Evolutionary conservation across 2,329 filamentous ascomycete species (phyloP).

Genomic region (Fusarium mexicanum): DNA sequence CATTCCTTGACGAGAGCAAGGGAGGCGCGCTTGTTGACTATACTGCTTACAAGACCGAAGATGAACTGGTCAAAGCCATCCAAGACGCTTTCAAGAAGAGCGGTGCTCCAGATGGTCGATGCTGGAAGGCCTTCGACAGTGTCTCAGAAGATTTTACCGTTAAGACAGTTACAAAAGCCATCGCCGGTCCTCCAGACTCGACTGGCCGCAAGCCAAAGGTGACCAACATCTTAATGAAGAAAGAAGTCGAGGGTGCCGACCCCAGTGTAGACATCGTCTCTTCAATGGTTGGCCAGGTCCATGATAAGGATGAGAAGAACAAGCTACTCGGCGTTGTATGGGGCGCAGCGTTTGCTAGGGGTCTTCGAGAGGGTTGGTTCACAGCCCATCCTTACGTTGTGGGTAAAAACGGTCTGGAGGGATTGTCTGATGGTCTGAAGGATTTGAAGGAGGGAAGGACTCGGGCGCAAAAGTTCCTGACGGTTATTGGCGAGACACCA

Average conservation of each 20-base stretch:
- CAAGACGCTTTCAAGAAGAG: neutral
- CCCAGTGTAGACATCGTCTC: neutral
- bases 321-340: neutral
- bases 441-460: neutral
- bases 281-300: neutral
- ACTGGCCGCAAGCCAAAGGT: neutral
- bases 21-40: slow-evolving; percentile 27
- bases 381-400: slow-evolving; percentile 12
- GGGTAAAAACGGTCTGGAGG: neutral
- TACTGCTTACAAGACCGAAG: neutral
- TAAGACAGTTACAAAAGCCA: neutral
- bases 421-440: neutral
- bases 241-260: neutral
- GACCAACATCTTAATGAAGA: slow-evolving; percentile 5
- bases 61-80: neutral
- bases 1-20: slow-evolving; percentile 12
- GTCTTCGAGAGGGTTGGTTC: slow-evolving; percentile 29
- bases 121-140: slow-evolving; percentile 3
- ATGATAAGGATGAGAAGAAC: neutral
- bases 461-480: slow-evolving; percentile 2
- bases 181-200: neutral
- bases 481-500: neutral
- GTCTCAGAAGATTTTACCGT: neutral
- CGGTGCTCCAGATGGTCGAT: neutral
- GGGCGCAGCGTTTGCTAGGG: neutral